Evolutionary conservation across 2,329 filamentous ascomycete species (phyloP), one percentile per base, ranked within the genome.

Genomic region (Venturia oleaginea): DNA sequence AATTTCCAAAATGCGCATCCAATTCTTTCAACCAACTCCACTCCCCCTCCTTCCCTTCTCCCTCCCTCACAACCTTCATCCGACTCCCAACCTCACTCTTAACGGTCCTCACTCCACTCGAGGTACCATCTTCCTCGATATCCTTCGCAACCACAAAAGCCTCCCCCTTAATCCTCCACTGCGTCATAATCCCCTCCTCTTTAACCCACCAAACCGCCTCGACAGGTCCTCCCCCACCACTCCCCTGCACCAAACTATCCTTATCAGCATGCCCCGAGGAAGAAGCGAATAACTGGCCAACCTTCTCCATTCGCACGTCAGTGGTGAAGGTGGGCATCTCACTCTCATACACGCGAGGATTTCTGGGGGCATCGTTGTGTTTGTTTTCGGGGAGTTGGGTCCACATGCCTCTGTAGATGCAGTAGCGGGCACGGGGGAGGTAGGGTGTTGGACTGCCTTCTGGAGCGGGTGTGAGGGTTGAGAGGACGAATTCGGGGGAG

Each of bases 1-100:
- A 77, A 74, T 97, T 97, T 24, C 91, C 93, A 83, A 97, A 97
- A 74, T 94, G 90, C 60, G 85, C 90, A 61, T 90, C 92, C 43
- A 97, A 75, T 76, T 96, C 92, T 67, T 80, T 87, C 59, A 78
- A 78, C 88, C 91, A 97, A 69, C 84, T 88, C 91, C 92, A 96
- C 0, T 79, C 76, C 19, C 72, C 74, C 54, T 78, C 76, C 15
- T 76, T 77, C 24, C 48, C 48, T 66, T 77, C 67, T 1, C 71
- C 70, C 66, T 77, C 67, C 15, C 72, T 72, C 7, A 81, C 77
- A 62, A 81, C 74, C 67, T 86, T 79, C 89, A 92, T 92, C 68
- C 87, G 77, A 66, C 77, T 76, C 62, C 78, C 78, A 24, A 94
- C 72, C 69, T 84, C 81, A 61, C 80, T 81, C 75, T 86, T 85